Base-by-base conservation (phyloP, 495 filamentous ascomycete genomes). In the Hypoxylon intermedium region DNA sequence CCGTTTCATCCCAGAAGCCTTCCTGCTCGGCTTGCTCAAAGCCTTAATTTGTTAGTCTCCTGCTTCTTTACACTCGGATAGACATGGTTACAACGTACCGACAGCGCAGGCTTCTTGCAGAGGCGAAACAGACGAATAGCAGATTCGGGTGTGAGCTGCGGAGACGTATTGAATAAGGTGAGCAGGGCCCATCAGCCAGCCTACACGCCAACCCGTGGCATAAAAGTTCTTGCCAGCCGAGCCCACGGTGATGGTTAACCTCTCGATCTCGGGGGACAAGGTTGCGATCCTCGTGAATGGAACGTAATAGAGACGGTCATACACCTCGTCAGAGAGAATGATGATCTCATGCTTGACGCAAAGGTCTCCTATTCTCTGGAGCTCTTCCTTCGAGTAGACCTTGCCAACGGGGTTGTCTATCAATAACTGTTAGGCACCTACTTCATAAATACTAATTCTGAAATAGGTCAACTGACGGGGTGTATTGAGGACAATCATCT, bases 191-290 rank as follows among this genome's bases (percentile, higher is more conserved):
- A 97, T 95, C 12, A 98, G 79, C 85, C 92, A 98, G 48, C 82
- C 81, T 2, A 98, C 95, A 48, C 94, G 86, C 94, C 94, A 98
- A 31, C 94, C 94, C 0, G 94, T 98, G 42, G 89, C 89, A 66
- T 98, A 98, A 77, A 98, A 98, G 74, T 94, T 95, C 79, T 98
- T 98, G 54, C 94, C 94, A 4, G 91, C 94, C 2, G 90, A 95
- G 23, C 95, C 93, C 34, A 97, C 94, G 2, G 93, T 97, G 28
- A 98, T 75, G 13, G 94, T 98, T 30, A 92, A 84, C 53, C 85
- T 84, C 52, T 88, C 91, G 33, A 97, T 86, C 67, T 96, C 91
- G 0, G 90, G 89, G 0, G 90, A 93, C 16, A 98, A 76, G 0
- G 93, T 96, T 9, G 88, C 92, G 53, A 96, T 89, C 62, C 94